Evolutionary conservation across 73 alveolate species (phyloP).

Genomic region (Paramecium caudatum): DNA sequence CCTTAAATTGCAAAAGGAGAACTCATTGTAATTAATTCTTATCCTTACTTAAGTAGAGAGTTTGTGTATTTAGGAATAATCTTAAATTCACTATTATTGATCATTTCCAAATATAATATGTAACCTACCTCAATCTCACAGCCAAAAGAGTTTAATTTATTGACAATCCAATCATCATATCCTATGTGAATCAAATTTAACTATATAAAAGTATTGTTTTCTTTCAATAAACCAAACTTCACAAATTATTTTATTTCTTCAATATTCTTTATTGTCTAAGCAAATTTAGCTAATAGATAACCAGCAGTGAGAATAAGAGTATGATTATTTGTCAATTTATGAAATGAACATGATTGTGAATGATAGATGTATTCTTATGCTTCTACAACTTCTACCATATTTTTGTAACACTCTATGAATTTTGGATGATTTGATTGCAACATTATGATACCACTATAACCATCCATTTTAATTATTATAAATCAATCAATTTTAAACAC

Average conservation of each 20-base stretch:
- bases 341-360: not conserved
- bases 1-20: not conserved
- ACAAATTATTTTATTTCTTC: not conserved
- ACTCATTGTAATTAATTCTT: not conserved
- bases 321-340: not conserved
- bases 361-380: not conserved
- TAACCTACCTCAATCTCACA: not conserved
- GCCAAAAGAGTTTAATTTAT: not conserved
- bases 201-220: not conserved
- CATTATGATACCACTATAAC: not conserved
- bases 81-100: not conserved
- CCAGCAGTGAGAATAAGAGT: not conserved
- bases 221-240: not conserved
- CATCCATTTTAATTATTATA: not conserved
- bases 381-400: not conserved
- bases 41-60: not conserved
- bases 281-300: conserved; percentile 1
- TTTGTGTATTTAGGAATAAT: not conserved
- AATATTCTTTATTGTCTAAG: not conserved
- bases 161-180: conserved; percentile 37
- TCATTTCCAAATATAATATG: not conserved
- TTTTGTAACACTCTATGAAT: not conserved
- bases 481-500: conserved; percentile 63
- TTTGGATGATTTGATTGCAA: not conserved
- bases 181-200: not conserved